These are phyloP conservation scores for Plasmopara muralis DNA, from an alignment of 352 stramenopile species.

Conservation along the genomic window DNA sequence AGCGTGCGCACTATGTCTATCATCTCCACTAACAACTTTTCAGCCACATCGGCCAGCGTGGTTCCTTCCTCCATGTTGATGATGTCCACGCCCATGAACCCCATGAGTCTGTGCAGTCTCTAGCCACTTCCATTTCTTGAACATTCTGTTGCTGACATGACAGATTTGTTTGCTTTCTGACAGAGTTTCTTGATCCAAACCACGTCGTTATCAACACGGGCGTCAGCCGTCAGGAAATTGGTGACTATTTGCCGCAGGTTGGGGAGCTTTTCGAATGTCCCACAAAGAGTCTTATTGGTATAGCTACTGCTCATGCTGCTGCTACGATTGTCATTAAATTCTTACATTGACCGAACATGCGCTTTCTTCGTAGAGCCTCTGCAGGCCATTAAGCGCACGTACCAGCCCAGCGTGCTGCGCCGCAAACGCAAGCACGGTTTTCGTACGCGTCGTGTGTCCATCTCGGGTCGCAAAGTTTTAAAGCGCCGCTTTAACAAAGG, in stretches of 20 bases:
- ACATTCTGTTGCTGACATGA: neutral
- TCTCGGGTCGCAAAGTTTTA: conserved; percentile 70
- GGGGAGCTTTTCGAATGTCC: conserved; percentile 36
- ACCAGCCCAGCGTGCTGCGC: conserved; percentile 80
- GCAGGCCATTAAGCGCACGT: conserved; percentile 78
- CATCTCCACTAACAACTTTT: conserved; percentile 9
- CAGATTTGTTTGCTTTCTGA: neutral
- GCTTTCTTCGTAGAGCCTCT: conserved; percentile 38
- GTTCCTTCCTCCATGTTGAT: conserved; percentile 18
- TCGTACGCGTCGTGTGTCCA: conserved; percentile 63
- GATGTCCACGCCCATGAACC: conserved; percentile 8
- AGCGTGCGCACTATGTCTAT: conserved; percentile 16
- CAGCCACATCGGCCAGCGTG: neutral
- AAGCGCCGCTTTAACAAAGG: conserved; percentile 79
- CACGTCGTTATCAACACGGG: conserved; percentile 40
- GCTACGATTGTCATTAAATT: no score
- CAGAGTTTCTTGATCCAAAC: conserved; percentile 33
- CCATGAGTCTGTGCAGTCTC: conserved; percentile 17
- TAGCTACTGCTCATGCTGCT: neutral
- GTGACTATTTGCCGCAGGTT: conserved; percentile 33
- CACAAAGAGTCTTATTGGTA: conserved; percentile 39
- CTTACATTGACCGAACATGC: neutral
- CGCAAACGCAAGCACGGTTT: conserved; percentile 86
- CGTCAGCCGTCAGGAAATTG: conserved; percentile 25
- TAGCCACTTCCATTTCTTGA: conserved; percentile 1